A percentile compares a stretch with the other conserved stretches of the same genome.
These are phyloP conservation scores for Pseudogymnoascus sp. DNA, from an alignment of 2,329 filamentous ascomycete species.

Conservation along the genomic window DNA sequence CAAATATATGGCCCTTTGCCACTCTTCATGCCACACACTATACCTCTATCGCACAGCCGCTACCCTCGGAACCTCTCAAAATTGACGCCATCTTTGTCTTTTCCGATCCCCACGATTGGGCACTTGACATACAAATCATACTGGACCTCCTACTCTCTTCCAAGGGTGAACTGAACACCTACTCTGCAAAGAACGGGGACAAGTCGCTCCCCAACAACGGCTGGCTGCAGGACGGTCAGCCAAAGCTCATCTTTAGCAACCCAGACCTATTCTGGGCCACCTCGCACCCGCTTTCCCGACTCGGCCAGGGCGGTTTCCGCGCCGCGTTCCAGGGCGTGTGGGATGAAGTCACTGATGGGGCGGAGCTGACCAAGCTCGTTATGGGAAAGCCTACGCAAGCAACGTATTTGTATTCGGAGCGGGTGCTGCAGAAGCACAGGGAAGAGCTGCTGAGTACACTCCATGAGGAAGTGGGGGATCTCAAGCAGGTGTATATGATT, in stretches of 20 bases:
- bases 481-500: slow-evolving; percentile 83
- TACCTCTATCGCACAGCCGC: slow-evolving; percentile 44
- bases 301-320: slow-evolving; percentile 87
- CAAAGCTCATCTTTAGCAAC: slow-evolving; percentile 79
- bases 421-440: slow-evolving; percentile 56
- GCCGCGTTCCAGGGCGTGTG: slow-evolving; percentile 74
- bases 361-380: slow-evolving; percentile 50
- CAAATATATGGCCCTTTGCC: slow-evolving; percentile 76
- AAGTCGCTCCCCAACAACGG: slow-evolving; percentile 57
- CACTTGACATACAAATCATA: slow-evolving; percentile 77
- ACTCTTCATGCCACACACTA: slow-evolving; percentile 56
- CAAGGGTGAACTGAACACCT: slow-evolving; percentile 70
- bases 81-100: slow-evolving; percentile 90
- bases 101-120: slow-evolving; percentile 96
- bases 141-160: slow-evolving; percentile 73
- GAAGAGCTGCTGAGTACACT: slow-evolving; percentile 15
- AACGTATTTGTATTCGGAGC: slow-evolving; percentile 81
- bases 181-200: slow-evolving; percentile 63
- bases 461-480: slow-evolving; percentile 31
- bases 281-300: slow-evolving; percentile 70
- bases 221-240: slow-evolving; percentile 77
- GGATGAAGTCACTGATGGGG: slow-evolving; percentile 58
- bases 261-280: slow-evolving; percentile 86
- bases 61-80: slow-evolving; percentile 53
- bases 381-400: slow-evolving; percentile 74